Percentiles rank a stretch among this genome's conserved stretches.
Conservation (phyloP, 257 asterid species). For the Nicotiana paniculata region DNA sequence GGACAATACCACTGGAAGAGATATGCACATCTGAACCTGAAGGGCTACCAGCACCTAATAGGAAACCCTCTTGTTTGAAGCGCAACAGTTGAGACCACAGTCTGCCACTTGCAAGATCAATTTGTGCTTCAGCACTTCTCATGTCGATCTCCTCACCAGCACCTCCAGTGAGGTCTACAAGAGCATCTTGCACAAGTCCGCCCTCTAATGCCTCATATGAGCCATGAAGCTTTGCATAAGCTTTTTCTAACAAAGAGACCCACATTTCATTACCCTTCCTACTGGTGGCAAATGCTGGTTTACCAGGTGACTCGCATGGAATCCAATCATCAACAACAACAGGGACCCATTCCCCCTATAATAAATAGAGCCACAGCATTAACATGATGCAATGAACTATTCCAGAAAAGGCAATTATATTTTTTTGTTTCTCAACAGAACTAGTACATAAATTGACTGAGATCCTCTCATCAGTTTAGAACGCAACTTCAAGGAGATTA, state of each 20-base stretch:
- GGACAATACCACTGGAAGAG: slow-evolving; percentile 96
- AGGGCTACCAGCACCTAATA: slow-evolving; percentile 99
- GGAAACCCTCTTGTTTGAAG: slow-evolving; percentile 88
- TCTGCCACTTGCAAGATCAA: slow-evolving; percentile 98
- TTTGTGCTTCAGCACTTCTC: slow-evolving; percentile 95
- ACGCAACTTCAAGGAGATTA: not conserved
- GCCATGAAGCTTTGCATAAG: slow-evolving; percentile 98
- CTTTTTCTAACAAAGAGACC: slow-evolving; percentile 92
- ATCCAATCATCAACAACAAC: slow-evolving; percentile 99
- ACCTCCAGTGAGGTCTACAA: slow-evolving; percentile 97
- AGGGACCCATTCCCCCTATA: slow-evolving; percentile 99
- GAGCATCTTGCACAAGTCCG: slow-evolving; percentile 99
- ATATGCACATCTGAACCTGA: slow-evolving; percentile 98
- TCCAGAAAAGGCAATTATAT: not conserved
- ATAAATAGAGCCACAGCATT: slow-evolving; percentile 11
- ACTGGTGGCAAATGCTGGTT: slow-evolving; percentile 98
- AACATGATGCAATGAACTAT: slow-evolving; percentile 62
- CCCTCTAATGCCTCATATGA: slow-evolving; percentile 99
- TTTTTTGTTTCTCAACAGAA: not conserved
- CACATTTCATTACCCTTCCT: slow-evolving; percentile 84
- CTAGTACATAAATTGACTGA: not conserved
- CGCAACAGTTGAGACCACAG: slow-evolving; percentile 94
- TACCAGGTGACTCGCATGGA: slow-evolving; percentile 97
- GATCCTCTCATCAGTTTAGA: not conserved
- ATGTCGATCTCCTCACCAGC: slow-evolving; percentile 99